Percentiles rank a stretch among this genome's conserved stretches.
These are phyloP conservation scores for Arctium lappa DNA, from an alignment of 129 eudicot genomes.

Conservation along the genomic window DNA sequence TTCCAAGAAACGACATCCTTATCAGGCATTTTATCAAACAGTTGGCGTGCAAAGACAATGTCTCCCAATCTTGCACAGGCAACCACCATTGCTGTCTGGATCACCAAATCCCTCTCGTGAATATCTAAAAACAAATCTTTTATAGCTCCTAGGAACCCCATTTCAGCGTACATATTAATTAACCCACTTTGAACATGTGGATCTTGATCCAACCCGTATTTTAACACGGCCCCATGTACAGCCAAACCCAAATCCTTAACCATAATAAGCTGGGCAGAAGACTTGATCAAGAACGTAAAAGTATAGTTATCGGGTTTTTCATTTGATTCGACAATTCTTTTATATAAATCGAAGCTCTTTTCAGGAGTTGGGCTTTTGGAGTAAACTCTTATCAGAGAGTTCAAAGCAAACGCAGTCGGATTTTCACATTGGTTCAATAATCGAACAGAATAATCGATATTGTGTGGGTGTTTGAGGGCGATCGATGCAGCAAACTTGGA, in stretches of 20 bases:
- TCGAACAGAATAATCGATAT: constrained; percentile 29
- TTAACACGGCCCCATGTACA: constrained; percentile 24
- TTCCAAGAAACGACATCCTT: constrained; percentile 52
- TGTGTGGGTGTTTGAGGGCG: constrained; percentile 39
- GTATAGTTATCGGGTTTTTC: constrained; percentile 35
- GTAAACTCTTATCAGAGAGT: constrained; percentile 38
- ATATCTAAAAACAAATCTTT: constrained; percentile 22
- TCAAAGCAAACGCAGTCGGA: constrained; percentile 35
- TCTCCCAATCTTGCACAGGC: constrained; percentile 43
- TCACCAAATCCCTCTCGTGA: constrained; percentile 29
- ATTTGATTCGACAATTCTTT: constrained; percentile 6
- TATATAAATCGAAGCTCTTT: constrained; percentile 29
- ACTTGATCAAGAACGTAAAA: constrained; percentile 37
- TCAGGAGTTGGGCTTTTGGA: constrained; percentile 30
- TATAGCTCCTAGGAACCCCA: constrained; percentile 14
- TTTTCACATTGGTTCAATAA: constrained; percentile 24
- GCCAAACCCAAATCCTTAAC: constrained; percentile 19
- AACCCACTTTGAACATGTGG: constrained; percentile 40
- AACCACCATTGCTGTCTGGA: constrained; percentile 35
- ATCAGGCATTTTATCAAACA: constrained; percentile 48
- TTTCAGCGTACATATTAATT: constrained; percentile 33
- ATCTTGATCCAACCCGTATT: constrained; percentile 35
- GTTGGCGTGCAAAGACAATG: constrained; percentile 31
- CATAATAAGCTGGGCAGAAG: constrained; percentile 17
- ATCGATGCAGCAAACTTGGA: constrained; percentile 39